Evolutionary conservation across 306 rosid genomes (phyloP).

Genomic region (Astragalus glycyphyllos): DNA sequence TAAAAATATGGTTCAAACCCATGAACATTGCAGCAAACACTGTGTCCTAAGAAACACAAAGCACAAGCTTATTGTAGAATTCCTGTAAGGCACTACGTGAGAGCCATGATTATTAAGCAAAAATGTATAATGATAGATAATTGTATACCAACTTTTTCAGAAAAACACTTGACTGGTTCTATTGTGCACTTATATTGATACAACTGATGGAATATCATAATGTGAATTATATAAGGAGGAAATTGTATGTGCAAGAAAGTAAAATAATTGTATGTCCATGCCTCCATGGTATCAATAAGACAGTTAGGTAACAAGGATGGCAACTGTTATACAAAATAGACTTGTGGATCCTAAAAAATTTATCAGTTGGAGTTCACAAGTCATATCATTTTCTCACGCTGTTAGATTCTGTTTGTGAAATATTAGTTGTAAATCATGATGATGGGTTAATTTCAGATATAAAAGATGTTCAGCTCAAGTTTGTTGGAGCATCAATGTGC

Average conservation of each 20-base stretch:
- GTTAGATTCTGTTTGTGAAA: neutral
- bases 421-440: constrained; percentile 11
- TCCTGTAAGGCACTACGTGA: constrained; percentile 21
- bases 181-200: constrained; percentile 14
- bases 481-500: neutral
- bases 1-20: constrained; percentile 98
- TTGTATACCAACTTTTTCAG: constrained; percentile 27
- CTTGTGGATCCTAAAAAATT: neutral
- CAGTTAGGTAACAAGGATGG: neutral
- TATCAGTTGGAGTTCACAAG: neutral
- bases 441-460: constrained; percentile 16
- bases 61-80: constrained; percentile 26
- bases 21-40: constrained; percentile 93
- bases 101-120: constrained; percentile 8
- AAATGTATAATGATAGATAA: neutral
- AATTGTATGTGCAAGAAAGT: constrained; percentile 19
- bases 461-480: constrained; percentile 20
- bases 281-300: neutral
- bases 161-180: neutral
- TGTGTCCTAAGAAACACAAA: constrained; percentile 69
- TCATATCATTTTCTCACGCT: constrained; percentile 3
- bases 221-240: constrained; percentile 12
- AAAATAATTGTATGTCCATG: constrained; percentile 13
- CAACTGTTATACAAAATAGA: constrained; percentile 27
- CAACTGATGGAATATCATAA: constrained; percentile 30